A percentile compares a stretch with the other conserved stretches of the same genome.
phyloP scores from a whole-genome alignment of 441 rosid genomes.

The Arabidopsis lyrata region DNA sequence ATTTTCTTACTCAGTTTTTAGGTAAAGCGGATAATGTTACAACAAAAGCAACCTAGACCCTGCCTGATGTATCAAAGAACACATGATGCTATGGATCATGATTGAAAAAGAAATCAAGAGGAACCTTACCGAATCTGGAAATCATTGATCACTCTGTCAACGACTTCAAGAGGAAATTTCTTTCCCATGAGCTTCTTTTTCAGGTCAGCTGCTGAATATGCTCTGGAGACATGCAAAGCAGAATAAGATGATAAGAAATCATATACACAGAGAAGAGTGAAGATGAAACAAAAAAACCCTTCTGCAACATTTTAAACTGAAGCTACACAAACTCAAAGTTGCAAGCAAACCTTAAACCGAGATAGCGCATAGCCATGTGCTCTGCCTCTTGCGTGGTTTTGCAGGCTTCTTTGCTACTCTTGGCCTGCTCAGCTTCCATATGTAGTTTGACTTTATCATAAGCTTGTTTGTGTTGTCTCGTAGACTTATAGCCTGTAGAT shows the following conservation, averaged over 20 bases:
- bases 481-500: constrained; percentile 37
- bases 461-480: constrained; percentile 46
- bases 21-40: constrained; percentile 9
- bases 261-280: not conserved
- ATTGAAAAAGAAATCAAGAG: not conserved
- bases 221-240: constrained; percentile 50
- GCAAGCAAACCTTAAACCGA: constrained; percentile 64
- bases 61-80: not conserved
- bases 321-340: constrained; percentile 28
- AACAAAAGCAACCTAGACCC: constrained; percentile 3
- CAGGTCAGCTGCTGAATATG: constrained; percentile 71
- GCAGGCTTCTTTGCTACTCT: constrained; percentile 39
- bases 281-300: not conserved
- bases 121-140: constrained; percentile 60
- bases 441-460: constrained; percentile 48
- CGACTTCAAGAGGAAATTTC: constrained; percentile 54
- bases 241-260: constrained; percentile 5
- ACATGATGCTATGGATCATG: constrained; percentile 13
- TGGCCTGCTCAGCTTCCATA: constrained; percentile 38
- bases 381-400: constrained; percentile 60
- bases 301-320: not conserved
- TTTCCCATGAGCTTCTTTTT: constrained; percentile 75
- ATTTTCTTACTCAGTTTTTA: constrained; percentile 1
- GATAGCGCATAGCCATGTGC: constrained; percentile 62
- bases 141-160: constrained; percentile 62